Conservation (phyloP, 75 land plant genomes). For the Selaginella tamariscina region DNA sequence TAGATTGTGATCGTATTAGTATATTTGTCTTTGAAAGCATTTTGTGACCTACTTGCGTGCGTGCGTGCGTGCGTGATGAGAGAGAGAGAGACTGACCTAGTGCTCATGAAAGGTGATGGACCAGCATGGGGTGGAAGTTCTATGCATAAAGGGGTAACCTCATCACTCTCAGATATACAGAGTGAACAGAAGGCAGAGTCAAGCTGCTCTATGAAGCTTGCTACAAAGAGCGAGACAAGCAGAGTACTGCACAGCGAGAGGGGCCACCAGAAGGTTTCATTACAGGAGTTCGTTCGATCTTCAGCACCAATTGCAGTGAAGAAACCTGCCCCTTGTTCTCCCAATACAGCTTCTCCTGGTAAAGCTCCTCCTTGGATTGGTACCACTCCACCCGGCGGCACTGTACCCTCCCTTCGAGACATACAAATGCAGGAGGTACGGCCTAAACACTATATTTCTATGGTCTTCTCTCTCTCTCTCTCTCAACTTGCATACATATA, state of each 20-base stretch:
- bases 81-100: no score
- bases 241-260: background rate
- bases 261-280: conserved; percentile 1
- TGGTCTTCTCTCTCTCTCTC: conserved; percentile 2
- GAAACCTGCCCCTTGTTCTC: conserved; percentile 16
- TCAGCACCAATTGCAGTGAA: conserved; percentile 69
- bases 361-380: conserved; percentile 44
- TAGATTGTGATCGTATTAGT: no score
- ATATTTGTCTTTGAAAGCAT: no score
- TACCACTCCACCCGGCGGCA: conserved; percentile 40
- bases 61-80: no score
- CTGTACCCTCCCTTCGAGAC: conserved; percentile 72
- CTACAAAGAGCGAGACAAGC: background rate
- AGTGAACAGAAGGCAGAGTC: conserved; percentile 56
- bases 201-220: background rate
- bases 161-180: conserved; percentile 77
- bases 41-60: no score
- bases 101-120: conserved; percentile 53
- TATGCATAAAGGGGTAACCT: conserved; percentile 23
- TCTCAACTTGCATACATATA: conserved; percentile 12
- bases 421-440: conserved; percentile 97
- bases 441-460: background rate
- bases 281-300: conserved; percentile 17
- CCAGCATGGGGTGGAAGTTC: conserved; percentile 98
- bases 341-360: conserved; percentile 3